Conservation (phyloP, 257 asterid genomes). For the Solanum neorickii region DNA sequence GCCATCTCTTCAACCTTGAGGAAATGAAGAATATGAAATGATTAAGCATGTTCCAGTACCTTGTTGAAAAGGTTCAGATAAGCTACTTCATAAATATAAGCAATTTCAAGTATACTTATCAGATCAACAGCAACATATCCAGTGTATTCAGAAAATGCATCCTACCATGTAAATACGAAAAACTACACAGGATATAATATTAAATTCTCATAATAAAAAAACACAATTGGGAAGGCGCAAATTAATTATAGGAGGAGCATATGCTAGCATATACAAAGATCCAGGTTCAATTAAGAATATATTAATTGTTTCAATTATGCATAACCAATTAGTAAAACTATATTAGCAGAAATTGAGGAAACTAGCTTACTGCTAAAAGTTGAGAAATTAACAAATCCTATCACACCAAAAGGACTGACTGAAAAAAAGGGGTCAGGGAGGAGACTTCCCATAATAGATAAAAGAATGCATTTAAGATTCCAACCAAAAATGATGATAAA, state of each 20-base stretch:
- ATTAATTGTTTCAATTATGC: not conserved
- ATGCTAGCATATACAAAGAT: not conserved
- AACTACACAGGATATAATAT: not conserved
- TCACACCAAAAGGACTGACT: not conserved
- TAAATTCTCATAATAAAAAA: not conserved
- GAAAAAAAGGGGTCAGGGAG: not conserved
- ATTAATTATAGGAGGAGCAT: not conserved
- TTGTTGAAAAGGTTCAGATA: not conserved
- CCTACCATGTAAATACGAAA: not conserved
- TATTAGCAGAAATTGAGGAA: not conserved
- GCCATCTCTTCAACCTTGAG: constrained; percentile 84
- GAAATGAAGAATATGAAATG: not conserved
- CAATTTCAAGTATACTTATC: not conserved
- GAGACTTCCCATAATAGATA: not conserved
- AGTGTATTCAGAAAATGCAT: not conserved
- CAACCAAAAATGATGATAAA: not conserved
- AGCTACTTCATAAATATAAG: not conserved
- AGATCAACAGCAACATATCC: not conserved
- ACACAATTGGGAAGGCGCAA: not conserved
- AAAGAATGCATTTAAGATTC: not conserved
- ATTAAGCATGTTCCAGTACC: not conserved
- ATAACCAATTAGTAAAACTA: not conserved
- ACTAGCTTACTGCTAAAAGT: not conserved
- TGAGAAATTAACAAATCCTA: not conserved
- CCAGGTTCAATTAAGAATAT: not conserved